These are phyloP conservation scores for Kodamaea jinghongensis DNA, from an alignment of 805 yeast species.

Conservation along the genomic window DNA sequence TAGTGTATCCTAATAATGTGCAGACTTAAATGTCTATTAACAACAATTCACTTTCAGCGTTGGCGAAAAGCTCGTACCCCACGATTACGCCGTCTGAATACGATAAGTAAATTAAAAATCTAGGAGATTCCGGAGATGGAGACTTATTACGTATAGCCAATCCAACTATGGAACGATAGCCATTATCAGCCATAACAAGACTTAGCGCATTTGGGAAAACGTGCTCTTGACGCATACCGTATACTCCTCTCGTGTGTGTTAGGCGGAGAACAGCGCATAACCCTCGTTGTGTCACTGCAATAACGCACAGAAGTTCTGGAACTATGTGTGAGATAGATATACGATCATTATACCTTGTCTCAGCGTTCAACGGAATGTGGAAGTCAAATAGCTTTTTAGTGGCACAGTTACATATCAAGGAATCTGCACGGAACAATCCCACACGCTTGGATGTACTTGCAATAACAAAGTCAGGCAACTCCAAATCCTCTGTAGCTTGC, in stretches of 20 bases:
- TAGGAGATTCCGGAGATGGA: conserved; percentile 15
- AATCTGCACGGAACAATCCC: conserved; percentile 45
- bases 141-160: conserved; percentile 27
- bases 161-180: conserved; percentile 34
- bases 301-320: conserved; percentile 33
- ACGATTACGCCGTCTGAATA: conserved; percentile 33
- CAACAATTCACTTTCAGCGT: no score
- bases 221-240: conserved; percentile 44
- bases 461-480: conserved; percentile 17
- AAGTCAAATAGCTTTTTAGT: conserved; percentile 42
- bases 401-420: conserved; percentile 48
- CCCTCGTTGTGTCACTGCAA: conserved; percentile 40
- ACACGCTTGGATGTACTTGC: conserved; percentile 45
- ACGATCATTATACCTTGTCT: conserved; percentile 30
- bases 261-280: conserved; percentile 34
- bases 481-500: conserved; percentile 6
- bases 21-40: no score
- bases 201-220: conserved; percentile 35
- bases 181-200: conserved; percentile 24
- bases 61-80: conserved; percentile 12
- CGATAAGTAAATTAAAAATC: conserved; percentile 30
- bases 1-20: no score
- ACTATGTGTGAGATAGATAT: conserved; percentile 34
- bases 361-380: conserved; percentile 35
- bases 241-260: conserved; percentile 35